A percentile compares a stretch with the other conserved stretches of the same genome.
Conservation (phyloP, 768 basidiomycete genomes). For the Suillus clintonianus region DNA sequence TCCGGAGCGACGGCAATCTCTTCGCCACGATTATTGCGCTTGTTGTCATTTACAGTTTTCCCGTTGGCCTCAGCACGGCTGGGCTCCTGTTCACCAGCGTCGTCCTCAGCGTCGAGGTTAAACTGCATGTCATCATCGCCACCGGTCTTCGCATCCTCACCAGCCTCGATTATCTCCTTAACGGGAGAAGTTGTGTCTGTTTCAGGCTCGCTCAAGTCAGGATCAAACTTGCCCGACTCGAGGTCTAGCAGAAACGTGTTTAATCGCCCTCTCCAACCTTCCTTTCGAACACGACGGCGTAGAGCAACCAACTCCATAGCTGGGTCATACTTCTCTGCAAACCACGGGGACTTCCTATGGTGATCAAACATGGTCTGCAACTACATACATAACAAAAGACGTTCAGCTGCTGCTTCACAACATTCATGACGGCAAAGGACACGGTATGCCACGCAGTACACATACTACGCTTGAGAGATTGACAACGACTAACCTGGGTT, state of each 20-base stretch:
- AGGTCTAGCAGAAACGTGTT: conserved; percentile 77
- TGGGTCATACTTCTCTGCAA: conserved; percentile 93
- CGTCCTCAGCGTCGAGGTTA: conserved; percentile 71
- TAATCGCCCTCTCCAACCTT: conserved; percentile 80
- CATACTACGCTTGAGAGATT: conserved; percentile 2
- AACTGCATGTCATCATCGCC: conserved; percentile 79
- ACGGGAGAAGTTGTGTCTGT: conserved; percentile 48
- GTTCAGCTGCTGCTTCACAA: conserved; percentile 22
- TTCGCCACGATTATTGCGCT: conserved; percentile 60
- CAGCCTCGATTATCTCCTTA: conserved; percentile 48
- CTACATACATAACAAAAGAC: conserved; percentile 54
- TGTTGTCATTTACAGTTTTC: conserved; percentile 46
- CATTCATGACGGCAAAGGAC: conserved; percentile 13
- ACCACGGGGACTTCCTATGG: conserved; percentile 96
- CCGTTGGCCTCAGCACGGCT: conserved; percentile 60
- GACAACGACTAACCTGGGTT: conserved; percentile 69
- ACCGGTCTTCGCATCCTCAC: conserved; percentile 56
- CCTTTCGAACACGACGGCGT: conserved; percentile 77
- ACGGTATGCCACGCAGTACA: conserved; percentile 24
- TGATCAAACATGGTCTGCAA: conserved; percentile 95
- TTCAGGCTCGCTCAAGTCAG: conserved; percentile 65
- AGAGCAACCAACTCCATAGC: conserved; percentile 66
- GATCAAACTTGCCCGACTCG: conserved; percentile 84
- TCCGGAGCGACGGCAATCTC: conserved; percentile 72
- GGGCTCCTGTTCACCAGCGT: conserved; percentile 59